These are phyloP conservation scores for Hirschioporus abietinus DNA, from an alignment of 768 basidiomycete species.

Conservation along the genomic window DNA sequence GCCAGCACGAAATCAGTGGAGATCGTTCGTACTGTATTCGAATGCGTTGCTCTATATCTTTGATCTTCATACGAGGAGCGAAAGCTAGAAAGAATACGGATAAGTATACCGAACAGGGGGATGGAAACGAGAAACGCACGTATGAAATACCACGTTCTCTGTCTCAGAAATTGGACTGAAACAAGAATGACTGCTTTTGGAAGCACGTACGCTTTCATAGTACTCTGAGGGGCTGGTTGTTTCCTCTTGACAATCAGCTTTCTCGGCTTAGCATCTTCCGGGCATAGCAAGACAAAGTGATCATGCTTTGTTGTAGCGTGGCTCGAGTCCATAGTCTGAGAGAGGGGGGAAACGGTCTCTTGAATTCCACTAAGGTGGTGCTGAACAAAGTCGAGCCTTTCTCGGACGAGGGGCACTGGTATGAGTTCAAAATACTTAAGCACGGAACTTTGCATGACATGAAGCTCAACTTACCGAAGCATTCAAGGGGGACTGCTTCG, in stretches of 20 bases:
- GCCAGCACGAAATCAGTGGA: background rate
- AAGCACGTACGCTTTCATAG: background rate
- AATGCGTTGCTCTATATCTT: background rate
- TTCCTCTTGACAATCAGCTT: background rate
- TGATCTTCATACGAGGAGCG: background rate
- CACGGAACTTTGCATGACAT: background rate
- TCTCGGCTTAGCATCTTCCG: background rate
- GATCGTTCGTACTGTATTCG: background rate
- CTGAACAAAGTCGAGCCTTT: background rate
- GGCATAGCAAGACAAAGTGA: background rate
- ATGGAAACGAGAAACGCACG: background rate
- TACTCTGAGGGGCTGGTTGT: background rate
- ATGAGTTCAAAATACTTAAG: background rate
- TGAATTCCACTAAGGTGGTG: background rate
- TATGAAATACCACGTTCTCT: background rate
- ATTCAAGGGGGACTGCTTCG: background rate
- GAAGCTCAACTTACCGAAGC: background rate
- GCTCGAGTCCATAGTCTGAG: background rate
- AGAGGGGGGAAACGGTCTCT: background rate
- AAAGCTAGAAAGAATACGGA: background rate
- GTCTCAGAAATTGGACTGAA: background rate
- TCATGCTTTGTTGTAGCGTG: background rate
- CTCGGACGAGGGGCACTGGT: background rate
- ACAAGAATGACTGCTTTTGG: background rate
- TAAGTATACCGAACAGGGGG: background rate